Conservation (phyloP, 805 yeast species). For the Saccharomycopsis selenospora region DNA sequence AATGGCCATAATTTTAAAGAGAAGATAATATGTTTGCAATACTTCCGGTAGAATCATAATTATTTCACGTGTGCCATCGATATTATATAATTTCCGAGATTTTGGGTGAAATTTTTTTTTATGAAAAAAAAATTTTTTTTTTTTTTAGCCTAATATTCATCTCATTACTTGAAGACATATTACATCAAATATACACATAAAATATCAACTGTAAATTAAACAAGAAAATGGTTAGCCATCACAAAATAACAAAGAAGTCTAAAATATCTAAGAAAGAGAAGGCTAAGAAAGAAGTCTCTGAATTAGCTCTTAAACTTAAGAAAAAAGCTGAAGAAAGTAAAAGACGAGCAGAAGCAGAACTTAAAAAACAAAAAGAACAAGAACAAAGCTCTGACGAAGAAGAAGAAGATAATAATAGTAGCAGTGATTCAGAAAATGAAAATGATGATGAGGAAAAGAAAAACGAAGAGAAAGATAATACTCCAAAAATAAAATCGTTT, state of each 20-base stretch:
- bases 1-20: too few species aligned
- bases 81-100: too few species aligned
- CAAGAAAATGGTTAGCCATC: background rate
- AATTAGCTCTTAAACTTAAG: constrained; percentile 51
- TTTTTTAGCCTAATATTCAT: too few species aligned
- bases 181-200: too few species aligned
- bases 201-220: too few species aligned
- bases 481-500: constrained; percentile 35
- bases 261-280: constrained; percentile 25
- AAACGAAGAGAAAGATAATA: constrained; percentile 16
- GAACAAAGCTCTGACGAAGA: constrained; percentile 15
- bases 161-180: too few species aligned
- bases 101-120: too few species aligned
- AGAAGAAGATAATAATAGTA: background rate
- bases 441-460: constrained; percentile 13
- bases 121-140: too few species aligned
- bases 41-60: too few species aligned
- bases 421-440: constrained; percentile 2
- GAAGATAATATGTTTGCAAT: too few species aligned
- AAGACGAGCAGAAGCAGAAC: constrained; percentile 9
- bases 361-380: constrained; percentile 20
- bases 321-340: constrained; percentile 22
- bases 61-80: too few species aligned
- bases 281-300: constrained; percentile 31
- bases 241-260: constrained; percentile 8